Conservation (phyloP, 345 rosid genomes). For the Sonneratia caseolaris region DNA sequence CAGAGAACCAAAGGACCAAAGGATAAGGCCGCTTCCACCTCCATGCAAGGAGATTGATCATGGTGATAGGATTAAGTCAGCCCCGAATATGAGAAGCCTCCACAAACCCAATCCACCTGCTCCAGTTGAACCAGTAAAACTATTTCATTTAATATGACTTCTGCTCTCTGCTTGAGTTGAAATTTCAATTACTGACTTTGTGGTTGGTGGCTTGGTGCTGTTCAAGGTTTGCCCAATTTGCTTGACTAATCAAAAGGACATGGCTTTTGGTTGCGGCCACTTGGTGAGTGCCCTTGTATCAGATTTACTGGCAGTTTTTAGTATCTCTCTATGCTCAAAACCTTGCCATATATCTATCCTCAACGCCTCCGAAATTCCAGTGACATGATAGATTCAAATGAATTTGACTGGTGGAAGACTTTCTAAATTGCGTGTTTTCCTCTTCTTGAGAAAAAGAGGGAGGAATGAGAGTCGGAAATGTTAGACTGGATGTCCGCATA, state of each 20-base stretch:
- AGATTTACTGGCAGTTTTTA: background rate
- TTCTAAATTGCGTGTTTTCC: background rate
- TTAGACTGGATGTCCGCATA: too few species aligned
- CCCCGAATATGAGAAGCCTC: slow-evolving; percentile 18
- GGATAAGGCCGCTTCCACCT: slow-evolving; percentile 56
- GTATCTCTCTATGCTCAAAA: background rate
- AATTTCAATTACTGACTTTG: background rate
- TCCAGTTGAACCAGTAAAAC: slow-evolving; percentile 33
- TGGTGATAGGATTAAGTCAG: slow-evolving; percentile 38
- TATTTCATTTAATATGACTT: background rate
- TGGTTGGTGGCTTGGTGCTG: slow-evolving; percentile 1
- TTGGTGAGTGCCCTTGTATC: slow-evolving; percentile 35
- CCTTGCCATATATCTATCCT: background rate
- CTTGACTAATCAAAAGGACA: slow-evolving; percentile 75
- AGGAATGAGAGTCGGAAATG: too few species aligned
- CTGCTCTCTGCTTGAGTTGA: background rate
- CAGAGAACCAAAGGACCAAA: slow-evolving; percentile 20
- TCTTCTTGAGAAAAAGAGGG: background rate
- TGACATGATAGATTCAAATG: background rate
- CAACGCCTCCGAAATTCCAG: background rate
- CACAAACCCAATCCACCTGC: slow-evolving; percentile 31
- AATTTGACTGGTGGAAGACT: background rate
- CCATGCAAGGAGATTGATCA: slow-evolving; percentile 60
- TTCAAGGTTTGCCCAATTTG: slow-evolving; percentile 91
- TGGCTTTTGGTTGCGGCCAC: slow-evolving; percentile 99